Base-by-base conservation (phyloP, 1,284 basidiomycete genomes). In the Sanghuangporus weigelae region DNA sequence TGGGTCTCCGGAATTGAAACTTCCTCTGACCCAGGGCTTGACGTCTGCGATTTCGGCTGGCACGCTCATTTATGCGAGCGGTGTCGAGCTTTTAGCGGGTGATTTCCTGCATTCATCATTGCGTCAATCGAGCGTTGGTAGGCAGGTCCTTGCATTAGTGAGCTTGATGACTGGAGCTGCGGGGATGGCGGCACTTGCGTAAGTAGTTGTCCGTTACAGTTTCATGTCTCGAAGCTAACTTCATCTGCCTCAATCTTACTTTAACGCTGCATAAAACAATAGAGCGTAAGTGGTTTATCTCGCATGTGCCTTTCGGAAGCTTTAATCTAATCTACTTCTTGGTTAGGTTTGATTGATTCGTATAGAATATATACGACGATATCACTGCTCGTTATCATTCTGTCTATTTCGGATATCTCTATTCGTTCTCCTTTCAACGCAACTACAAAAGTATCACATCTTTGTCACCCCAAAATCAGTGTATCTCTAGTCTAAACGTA, bases 71-170 rank as follows among this genome's bases (percentile, higher is more conserved):
- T 91, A 91, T 69, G 89, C 86, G 0, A 83, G 86, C 12, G 89
- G 86, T 19, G 87, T 92, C 11, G 89, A 92, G 79, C 90, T 92
- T 86, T 81, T 92, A 55, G 90, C 87, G 0, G 89, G 84, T 2
- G 89, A 91, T 73, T 90, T 91, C 67, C 85, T 91, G 49, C 84
- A 89, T 68, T 77, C 78, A 10, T 68, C 70, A 35, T 64, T 72
- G 60, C 66, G 69, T 49, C 64, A 68, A 39, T 67, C 81, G 71
- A 66, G 69, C 76, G 68, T 79, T 75, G 78, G 64, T 57, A 66
- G 61, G 36, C 71, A 72, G 57, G 66, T 57, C 0, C 49, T 68
- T 16, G 71, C 71, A 0, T 42, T 73, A 8, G 61, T 39, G 4
- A 69, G 68, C 53, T 62, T 73, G 53, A 23, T 71, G 44, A 60